Percentiles rank a stretch among this genome's conserved stretches.
Evolutionary conservation across 176 grass and related monocot species (phyloP).

Genomic region (Puccinellia tenuiflora): DNA sequence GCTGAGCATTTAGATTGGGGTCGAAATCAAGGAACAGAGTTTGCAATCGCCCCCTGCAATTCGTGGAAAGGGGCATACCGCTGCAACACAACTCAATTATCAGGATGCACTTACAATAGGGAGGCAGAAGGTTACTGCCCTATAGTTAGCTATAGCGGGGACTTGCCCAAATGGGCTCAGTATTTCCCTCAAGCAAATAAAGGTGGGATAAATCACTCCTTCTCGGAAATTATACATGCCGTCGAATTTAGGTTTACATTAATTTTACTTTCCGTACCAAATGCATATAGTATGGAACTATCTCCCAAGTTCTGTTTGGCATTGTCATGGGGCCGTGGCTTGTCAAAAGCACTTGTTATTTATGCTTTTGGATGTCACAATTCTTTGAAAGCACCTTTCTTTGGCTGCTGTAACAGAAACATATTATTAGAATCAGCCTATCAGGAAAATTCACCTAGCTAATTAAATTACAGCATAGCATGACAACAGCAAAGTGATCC

Average conservation of each 20-base stretch:
- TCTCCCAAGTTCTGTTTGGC: neutral
- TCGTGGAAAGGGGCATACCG: constrained; percentile 88
- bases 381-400: no score
- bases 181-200: constrained; percentile 96
- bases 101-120: constrained; percentile 98
- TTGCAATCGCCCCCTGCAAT: constrained; percentile 79
- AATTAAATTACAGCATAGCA: constrained; percentile 8
- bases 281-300: neutral
- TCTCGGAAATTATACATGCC: neutral
- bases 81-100: constrained; percentile 92
- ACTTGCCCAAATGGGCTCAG: constrained; percentile 93
- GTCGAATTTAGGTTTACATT: neutral
- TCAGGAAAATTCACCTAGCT: neutral
- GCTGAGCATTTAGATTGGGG: constrained; percentile 94
- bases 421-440: no score
- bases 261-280: neutral
- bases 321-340: neutral
- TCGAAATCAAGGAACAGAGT: constrained; percentile 90
- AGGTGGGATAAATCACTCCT: constrained; percentile 36
- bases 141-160: constrained; percentile 96
- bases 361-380: no score
- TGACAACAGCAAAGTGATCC: neutral
- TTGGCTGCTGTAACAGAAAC: no score
- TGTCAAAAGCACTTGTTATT: neutral
- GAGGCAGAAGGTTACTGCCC: constrained; percentile 99